These are phyloP conservation scores for Mollisia scopiformis DNA, from an alignment of 2,329 filamentous ascomycete genomes.

Conservation along the genomic window DNA sequence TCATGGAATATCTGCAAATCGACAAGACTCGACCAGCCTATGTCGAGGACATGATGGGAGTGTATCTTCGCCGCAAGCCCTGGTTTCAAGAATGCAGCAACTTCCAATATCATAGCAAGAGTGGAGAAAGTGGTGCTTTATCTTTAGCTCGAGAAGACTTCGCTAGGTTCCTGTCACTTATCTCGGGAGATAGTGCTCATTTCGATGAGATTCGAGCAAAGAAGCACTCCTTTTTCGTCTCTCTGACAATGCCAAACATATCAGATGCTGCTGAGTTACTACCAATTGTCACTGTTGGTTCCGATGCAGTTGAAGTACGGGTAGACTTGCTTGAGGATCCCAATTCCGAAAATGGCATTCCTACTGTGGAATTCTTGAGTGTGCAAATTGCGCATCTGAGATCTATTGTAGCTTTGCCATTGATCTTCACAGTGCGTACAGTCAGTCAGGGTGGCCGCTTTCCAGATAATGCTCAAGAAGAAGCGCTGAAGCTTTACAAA, in stretches of 20 bases:
- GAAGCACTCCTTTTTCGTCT: conserved; percentile 88
- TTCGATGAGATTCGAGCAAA: conserved; percentile 61
- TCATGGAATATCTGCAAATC: conserved; percentile 84
- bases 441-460: conserved; percentile 86
- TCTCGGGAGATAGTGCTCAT: conserved; percentile 65
- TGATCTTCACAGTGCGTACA: conserved; percentile 93
- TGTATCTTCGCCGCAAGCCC: conserved; percentile 85
- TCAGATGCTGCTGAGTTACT: conserved; percentile 65
- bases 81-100: conserved; percentile 96
- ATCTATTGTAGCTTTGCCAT: conserved; percentile 70
- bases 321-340: conserved; percentile 85
- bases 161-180: conserved; percentile 68
- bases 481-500: conserved; percentile 74
- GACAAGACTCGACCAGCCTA: conserved; percentile 94
- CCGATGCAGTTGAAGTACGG: conserved; percentile 92
- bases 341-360: conserved; percentile 53
- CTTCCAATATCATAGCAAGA: conserved; percentile 87
- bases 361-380: conserved; percentile 74
- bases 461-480: conserved; percentile 73
- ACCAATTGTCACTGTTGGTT: conserved; percentile 75
- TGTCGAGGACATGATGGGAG: conserved; percentile 86
- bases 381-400: conserved; percentile 82
- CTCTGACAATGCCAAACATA: conserved; percentile 81
- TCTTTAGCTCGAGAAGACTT: conserved; percentile 61
- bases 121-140: conserved; percentile 38